Evolutionary conservation across 1,284 basidiomycete genomes (phyloP).

Genomic region (Moesziomyces sp.): DNA sequence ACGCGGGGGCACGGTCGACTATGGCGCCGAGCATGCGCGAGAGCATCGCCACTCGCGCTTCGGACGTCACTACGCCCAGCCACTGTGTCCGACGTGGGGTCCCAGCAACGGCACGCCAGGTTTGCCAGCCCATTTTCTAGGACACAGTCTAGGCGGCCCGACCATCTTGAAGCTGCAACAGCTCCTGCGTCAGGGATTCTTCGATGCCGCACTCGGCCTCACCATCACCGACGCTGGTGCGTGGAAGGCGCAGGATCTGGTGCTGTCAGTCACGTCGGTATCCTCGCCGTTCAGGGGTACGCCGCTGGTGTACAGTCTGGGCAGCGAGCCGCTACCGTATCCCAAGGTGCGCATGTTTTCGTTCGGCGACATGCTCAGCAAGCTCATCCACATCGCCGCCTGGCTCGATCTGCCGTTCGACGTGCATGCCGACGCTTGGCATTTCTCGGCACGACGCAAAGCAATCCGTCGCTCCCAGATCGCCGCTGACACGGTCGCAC

Average conservation of each 20-base stretch:
- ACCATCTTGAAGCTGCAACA: constrained; percentile 52
- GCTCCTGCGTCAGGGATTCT: constrained; percentile 43
- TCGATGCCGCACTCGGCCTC: constrained; percentile 26
- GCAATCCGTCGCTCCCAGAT: constrained; percentile 1
- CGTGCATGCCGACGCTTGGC: constrained; percentile 47
- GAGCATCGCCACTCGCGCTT: constrained; percentile 70
- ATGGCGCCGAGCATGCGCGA: constrained; percentile 69
- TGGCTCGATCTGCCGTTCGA: constrained; percentile 44
- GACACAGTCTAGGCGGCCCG: constrained; percentile 72
- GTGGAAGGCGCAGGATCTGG: constrained; percentile 22
- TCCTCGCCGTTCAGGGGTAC: constrained; percentile 51
- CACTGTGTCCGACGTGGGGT: constrained; percentile 73
- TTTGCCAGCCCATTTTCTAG: constrained; percentile 72
- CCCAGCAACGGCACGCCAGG: background rate
- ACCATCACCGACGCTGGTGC: background rate
- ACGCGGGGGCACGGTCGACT: constrained; percentile 71
- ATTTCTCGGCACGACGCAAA: constrained; percentile 16
- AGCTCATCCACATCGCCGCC: constrained; percentile 46
- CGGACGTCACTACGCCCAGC: constrained; percentile 69
- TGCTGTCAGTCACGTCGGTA: constrained; percentile 49
- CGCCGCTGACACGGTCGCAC: background rate
- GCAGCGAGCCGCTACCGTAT: constrained; percentile 33
- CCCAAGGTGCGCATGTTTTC: constrained; percentile 47
- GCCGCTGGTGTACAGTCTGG: constrained; percentile 53
- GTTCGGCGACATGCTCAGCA: constrained; percentile 43